phyloP scores from a whole-genome alignment of 2,329 filamentous ascomycete species.

The Aspergillus cejpii region DNA sequence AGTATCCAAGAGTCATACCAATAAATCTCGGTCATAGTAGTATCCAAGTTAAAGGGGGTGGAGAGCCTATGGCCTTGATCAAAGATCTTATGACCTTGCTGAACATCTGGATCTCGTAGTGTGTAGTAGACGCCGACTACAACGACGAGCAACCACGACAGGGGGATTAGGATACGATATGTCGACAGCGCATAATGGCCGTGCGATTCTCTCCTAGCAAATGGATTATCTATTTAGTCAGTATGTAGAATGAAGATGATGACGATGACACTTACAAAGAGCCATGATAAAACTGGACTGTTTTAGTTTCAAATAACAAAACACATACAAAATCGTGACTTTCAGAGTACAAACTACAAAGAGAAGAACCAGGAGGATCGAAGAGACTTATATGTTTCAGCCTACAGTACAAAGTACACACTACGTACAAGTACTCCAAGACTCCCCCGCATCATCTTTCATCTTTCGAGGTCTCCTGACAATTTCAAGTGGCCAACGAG shows the following conservation, averaged over 20 bases:
- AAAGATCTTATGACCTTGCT: conserved; percentile 62
- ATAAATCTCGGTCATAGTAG: conserved; percentile 60
- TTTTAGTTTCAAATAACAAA: too few relatives aligned
- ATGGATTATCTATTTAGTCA: conserved; percentile 56
- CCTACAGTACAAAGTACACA: too few relatives aligned
- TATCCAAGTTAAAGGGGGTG: conserved; percentile 71
- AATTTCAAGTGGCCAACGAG: background rate
- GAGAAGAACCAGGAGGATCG: too few relatives aligned
- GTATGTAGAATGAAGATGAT: background rate
- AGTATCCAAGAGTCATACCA: conserved; percentile 63
- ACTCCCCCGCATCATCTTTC: background rate
- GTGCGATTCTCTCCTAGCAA: conserved; percentile 63
- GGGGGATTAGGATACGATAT: conserved; percentile 68
- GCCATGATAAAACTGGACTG: conserved; percentile 4
- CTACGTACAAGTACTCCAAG: background rate
- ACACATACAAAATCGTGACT: too few relatives aligned
- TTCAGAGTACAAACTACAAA: too few relatives aligned
- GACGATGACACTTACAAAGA: conserved; percentile 10
- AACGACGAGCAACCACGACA: conserved; percentile 69
- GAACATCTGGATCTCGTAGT: conserved; percentile 56
- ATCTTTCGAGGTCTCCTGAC: background rate
- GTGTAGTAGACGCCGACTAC: conserved; percentile 69
- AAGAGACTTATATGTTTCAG: too few relatives aligned
- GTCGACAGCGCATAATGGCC: conserved; percentile 54
- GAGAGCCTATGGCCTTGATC: conserved; percentile 60